Conservation (phyloP, 257 asterid genomes). For the Lycium barbarum region DNA sequence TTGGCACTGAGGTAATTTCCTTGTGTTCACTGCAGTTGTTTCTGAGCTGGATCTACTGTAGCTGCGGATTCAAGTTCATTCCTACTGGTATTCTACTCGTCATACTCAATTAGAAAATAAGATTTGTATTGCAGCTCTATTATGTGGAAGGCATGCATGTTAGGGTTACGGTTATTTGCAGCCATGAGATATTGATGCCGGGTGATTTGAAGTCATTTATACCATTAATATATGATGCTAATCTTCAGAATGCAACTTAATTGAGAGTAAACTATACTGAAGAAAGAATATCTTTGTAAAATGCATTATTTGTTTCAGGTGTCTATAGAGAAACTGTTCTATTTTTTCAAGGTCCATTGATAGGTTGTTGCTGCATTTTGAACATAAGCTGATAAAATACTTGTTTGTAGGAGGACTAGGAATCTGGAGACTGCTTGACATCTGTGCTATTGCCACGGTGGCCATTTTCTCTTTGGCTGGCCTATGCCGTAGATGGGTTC, state of each 20-base stretch:
- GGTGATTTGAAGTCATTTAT: background rate
- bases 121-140: background rate
- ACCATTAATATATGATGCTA: background rate
- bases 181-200: background rate
- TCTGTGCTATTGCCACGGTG: constrained; percentile 46
- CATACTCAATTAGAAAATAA: background rate
- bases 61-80: constrained; percentile 50
- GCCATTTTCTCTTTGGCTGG: constrained; percentile 40
- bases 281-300: background rate
- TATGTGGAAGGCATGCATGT: background rate
- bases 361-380: background rate
- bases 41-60: constrained; percentile 51
- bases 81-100: constrained; percentile 54
- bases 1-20: background rate
- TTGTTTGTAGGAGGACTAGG: constrained; percentile 58
- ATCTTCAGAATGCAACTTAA: constrained; percentile 15
- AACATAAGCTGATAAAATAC: background rate
- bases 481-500: constrained; percentile 46
- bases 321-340: background rate
- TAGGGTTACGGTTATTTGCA: background rate
- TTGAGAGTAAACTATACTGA: background rate
- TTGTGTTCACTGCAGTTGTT: constrained; percentile 54
- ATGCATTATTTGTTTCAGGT: background rate
- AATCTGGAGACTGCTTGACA: constrained; percentile 52
- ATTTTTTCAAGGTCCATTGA: background rate